Evolutionary conservation across 352 stramenopile genomes (phyloP).

Genomic region (Pythium pectinolyticum): DNA sequence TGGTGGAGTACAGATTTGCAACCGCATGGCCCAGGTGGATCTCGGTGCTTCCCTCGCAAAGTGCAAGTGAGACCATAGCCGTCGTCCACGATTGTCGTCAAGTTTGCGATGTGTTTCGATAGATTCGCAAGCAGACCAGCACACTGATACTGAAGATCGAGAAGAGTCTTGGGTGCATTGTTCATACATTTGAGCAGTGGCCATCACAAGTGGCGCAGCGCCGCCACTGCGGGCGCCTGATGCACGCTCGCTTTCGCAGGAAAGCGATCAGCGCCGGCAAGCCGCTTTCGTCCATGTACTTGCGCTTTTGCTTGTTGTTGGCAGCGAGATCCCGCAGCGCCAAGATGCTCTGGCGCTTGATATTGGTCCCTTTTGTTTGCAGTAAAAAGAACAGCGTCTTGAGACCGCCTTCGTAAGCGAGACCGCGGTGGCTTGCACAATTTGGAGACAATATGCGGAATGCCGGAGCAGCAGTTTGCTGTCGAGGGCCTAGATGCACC

Average conservation of each 20-base stretch:
- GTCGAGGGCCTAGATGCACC: constrained; percentile 90
- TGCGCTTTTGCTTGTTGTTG: constrained; percentile 86
- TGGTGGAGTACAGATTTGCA: constrained; percentile 93
- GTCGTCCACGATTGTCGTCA: constrained; percentile 90
- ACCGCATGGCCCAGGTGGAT: constrained; percentile 91
- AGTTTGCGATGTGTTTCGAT: constrained; percentile 90
- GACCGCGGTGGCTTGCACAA: constrained; percentile 80
- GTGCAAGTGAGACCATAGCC: constrained; percentile 78
- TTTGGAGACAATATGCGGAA: constrained; percentile 95
- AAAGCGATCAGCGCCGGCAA: constrained; percentile 89
- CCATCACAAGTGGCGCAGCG: constrained; percentile 87
- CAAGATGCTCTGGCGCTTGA: constrained; percentile 86
- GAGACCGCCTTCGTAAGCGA: constrained; percentile 89
- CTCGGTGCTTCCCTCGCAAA: constrained; percentile 81
- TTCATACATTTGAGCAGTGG: constrained; percentile 88
- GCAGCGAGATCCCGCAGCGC: constrained; percentile 90
- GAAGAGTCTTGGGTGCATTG: constrained; percentile 55
- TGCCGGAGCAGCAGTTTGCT: constrained; percentile 91
- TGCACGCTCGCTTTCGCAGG: constrained; percentile 87
- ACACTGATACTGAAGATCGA: constrained; percentile 93
- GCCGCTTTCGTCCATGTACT: constrained; percentile 88
- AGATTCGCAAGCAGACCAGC: constrained; percentile 93
- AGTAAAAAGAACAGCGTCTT: constrained; percentile 91
- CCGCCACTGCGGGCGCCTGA: constrained; percentile 87
- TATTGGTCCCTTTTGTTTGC: constrained; percentile 90